Evolutionary conservation across 768 basidiomycete genomes (phyloP).

Genomic region (Hypholoma sublateritium): DNA sequence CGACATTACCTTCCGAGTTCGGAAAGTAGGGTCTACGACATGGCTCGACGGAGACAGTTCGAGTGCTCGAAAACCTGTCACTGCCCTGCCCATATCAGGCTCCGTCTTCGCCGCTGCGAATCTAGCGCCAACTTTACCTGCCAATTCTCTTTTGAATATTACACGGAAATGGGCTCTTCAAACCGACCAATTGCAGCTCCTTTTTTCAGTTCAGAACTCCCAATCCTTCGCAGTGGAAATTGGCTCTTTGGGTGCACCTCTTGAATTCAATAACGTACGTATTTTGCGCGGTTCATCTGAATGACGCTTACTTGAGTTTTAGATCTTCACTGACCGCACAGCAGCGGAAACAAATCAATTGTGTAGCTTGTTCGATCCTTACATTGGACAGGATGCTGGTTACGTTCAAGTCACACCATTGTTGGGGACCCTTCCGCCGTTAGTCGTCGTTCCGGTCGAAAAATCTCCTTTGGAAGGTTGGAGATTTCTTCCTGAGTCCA

Average conservation of each 20-base stretch:
- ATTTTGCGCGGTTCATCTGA: not conserved
- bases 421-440: slow-evolving; percentile 51
- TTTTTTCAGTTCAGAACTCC: slow-evolving; percentile 51
- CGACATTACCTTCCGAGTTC: slow-evolving; percentile 53
- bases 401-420: slow-evolving; percentile 54
- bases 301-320: not conserved
- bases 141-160: slow-evolving; percentile 43
- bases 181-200: slow-evolving; percentile 40
- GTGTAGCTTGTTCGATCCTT: slow-evolving; percentile 58
- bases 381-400: slow-evolving; percentile 57
- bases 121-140: slow-evolving; percentile 47
- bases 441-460: slow-evolving; percentile 46
- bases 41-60: slow-evolving; percentile 51
- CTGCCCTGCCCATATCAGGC: slow-evolving; percentile 37
- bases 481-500: slow-evolving; percentile 54
- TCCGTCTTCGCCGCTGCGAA: slow-evolving; percentile 48
- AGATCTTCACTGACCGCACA: slow-evolving; percentile 58
- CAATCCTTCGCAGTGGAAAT: slow-evolving; percentile 50
- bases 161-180: slow-evolving; percentile 51
- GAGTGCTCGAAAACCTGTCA: slow-evolving; percentile 37
- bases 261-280: slow-evolving; percentile 58
- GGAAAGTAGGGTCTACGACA: slow-evolving; percentile 40
- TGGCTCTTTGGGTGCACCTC: slow-evolving; percentile 49
- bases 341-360: slow-evolving; percentile 50
- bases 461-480: slow-evolving; percentile 57